phyloP scores from a whole-genome alignment of 495 filamentous ascomycete species.

The Collariella sp. region DNA sequence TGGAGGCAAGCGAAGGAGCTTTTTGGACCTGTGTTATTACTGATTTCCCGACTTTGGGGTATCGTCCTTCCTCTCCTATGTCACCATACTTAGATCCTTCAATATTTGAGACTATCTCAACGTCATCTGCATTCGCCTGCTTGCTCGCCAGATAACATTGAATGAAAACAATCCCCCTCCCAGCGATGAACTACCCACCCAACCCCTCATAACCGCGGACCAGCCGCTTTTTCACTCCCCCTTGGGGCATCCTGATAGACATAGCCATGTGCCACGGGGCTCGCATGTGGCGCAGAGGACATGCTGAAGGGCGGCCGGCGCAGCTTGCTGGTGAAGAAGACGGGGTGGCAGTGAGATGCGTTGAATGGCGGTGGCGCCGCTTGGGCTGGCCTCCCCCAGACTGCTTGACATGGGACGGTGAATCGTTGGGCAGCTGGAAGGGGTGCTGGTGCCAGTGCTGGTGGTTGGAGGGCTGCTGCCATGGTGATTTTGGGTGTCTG shows the following conservation, averaged over 20 bases:
- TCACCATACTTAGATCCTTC: too few species aligned
- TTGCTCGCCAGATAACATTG: neutral
- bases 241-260: constrained; percentile 35
- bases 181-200: neutral
- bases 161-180: neutral
- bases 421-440: neutral
- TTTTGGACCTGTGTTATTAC: neutral
- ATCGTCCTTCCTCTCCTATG: neutral
- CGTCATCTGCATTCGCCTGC: neutral
- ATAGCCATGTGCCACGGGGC: constrained; percentile 48
- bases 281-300: constrained; percentile 20
- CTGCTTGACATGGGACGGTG: constrained; percentile 13
- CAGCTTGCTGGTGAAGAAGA: constrained; percentile 50
- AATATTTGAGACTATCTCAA: too few species aligned
- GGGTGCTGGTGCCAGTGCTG: neutral
- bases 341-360: constrained; percentile 45
- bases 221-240: constrained; percentile 15
- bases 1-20: neutral
- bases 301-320: constrained; percentile 31
- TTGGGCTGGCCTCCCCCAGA: constrained; percentile 1
- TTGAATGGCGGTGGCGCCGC: constrained; percentile 15
- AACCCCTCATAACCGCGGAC: constrained; percentile 35
- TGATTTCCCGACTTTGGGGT: neutral
- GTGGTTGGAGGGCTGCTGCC: constrained; percentile 7
- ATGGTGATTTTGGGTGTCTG: neutral